Evolutionary conservation across 805 yeast genomes (phyloP), one percentile per base, ranked within the genome.

Genomic region (Metschnikowia santaceciliae): DNA sequence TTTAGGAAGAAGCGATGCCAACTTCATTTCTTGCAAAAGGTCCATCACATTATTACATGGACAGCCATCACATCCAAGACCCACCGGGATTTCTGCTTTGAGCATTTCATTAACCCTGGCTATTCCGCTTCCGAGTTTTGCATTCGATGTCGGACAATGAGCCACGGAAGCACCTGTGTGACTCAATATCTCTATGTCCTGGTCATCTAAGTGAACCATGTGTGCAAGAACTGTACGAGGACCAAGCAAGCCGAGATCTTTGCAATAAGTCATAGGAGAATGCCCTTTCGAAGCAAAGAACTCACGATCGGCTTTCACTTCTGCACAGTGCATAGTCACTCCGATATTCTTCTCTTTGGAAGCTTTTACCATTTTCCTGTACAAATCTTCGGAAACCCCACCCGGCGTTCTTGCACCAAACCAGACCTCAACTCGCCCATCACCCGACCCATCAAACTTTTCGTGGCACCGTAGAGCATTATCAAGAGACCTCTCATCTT

Each of bases 41-140:
- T 59, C 60, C 61, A 58, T 59, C 23, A 53, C 59, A 42, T 56
- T 59, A 47, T 59, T 58, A 26, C 61, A 59, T 1, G 60, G 62
- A 38, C 59, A 57, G 0, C 62, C 60, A 33, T 59, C 62, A 37
- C 62, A 59, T 3, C 62, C 62, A 32, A 59, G 49, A 4, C 61
- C 62, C 2, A 58, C 62, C 1, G 55, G 51, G 10, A 58, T 39
- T 8, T 53, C 48, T 3, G 52, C 52, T 13, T 56, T 52, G 20
- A 58, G 50, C 14, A 58, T 42, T 40, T 58, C 60, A 32, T 56
- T 56, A 6, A 54, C 56, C 26, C 59, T 46, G 19, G 58, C 57
- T 33, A 59, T 49, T 4, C 62, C 61, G 35, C 61, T 58, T 17
- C 57, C 62, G 10, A 57, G 50, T 37, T 57, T 59, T 8, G 61